Evolutionary conservation across 176 grass and related monocot species (phyloP), one percentile per base, ranked within the genome.

Genomic region (Alloteropsis semialata): DNA sequence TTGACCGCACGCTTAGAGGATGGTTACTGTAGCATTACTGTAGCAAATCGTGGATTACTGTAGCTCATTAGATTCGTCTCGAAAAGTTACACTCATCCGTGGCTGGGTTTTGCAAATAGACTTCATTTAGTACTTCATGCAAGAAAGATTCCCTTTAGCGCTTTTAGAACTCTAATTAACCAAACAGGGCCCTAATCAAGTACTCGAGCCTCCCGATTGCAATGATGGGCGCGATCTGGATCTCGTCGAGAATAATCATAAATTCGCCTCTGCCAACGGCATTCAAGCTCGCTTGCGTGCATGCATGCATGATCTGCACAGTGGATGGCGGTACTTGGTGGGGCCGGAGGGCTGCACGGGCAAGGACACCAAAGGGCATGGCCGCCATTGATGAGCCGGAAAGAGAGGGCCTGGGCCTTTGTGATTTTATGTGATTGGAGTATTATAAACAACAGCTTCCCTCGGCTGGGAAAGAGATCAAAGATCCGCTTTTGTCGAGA

Each of bases 161-260:
- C n/a, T n/a, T n/a, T n/a, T n/a, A n/a, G n/a, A n/a, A n/a, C n/a
- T n/a, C n/a, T n/a, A n/a, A n/a, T n/a, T n/a, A n/a, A n/a, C n/a
- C n/a, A n/a, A n/a, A n/a, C n/a, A n/a, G n/a, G n/a, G n/a, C n/a
- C n/a, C n/a, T n/a, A n/a, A n/a, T n/a, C n/a, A n/a, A n/a, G n/a
- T n/a, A n/a, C n/a, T n/a, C n/a, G n/a, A n/a, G n/a, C n/a, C n/a
- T n/a, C n/a, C 14, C 13, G 64, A 39, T 44, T 18, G 72, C 78
- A 90, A 86, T 90, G 72, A 90, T 82, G 78, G 28, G 62, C 44
- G 61, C 46, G 83, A 72, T 90, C 81, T 90, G 83, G 73, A 86
- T 78, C 83, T 42, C 65, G 48, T n/a, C 10, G 57, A 72, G 88
- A 82, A 90, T 73, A 82, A 82, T 73, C 88, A 66, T 82, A 73